A percentile compares a stretch with the other conserved stretches of the same genome.
Conservation (phyloP, 2,329 filamentous ascomycete species). For the Pestalotiopsis sp. region DNA sequence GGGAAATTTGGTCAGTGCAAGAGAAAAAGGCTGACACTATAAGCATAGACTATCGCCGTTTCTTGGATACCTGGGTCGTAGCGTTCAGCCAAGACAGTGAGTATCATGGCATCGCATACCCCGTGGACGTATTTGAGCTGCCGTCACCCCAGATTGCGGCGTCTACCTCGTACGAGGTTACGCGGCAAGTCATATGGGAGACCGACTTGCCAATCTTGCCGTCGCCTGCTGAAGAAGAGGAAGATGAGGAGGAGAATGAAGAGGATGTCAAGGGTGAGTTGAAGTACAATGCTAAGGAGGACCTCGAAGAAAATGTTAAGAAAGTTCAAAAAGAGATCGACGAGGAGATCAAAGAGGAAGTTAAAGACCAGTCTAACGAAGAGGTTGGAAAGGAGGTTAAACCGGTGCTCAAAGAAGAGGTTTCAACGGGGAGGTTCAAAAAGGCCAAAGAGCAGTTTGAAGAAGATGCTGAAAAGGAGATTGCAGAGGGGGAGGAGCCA, state of each 20-base stretch:
- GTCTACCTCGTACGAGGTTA: slow-evolving; percentile 23
- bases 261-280: too few species aligned
- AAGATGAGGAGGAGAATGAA: slow-evolving; percentile 11
- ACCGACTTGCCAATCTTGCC: slow-evolving; percentile 11
- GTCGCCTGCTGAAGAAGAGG: slow-evolving; percentile 3
- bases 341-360: too few species aligned
- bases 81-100: slow-evolving; percentile 50
- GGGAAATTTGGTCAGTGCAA: neutral
- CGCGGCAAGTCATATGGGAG: slow-evolving; percentile 14
- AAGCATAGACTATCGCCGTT: slow-evolving; percentile 46
- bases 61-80: slow-evolving; percentile 47
- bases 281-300: too few species aligned
- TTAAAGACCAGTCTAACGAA: too few species aligned
- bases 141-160: slow-evolving; percentile 48
- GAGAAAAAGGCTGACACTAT: neutral
- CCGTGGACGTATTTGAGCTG: slow-evolving; percentile 47
- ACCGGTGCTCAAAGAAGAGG: too few species aligned
- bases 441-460: too few species aligned
- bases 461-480: too few species aligned
- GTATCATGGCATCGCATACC: slow-evolving; percentile 48
- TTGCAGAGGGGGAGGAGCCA: too few species aligned
- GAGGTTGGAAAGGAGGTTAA: too few species aligned
- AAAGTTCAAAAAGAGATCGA: too few species aligned
- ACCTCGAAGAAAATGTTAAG: too few species aligned
- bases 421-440: too few species aligned